phyloP scores from a whole-genome alignment of 139 green algal species.

The Dunaliella sp. region DNA sequence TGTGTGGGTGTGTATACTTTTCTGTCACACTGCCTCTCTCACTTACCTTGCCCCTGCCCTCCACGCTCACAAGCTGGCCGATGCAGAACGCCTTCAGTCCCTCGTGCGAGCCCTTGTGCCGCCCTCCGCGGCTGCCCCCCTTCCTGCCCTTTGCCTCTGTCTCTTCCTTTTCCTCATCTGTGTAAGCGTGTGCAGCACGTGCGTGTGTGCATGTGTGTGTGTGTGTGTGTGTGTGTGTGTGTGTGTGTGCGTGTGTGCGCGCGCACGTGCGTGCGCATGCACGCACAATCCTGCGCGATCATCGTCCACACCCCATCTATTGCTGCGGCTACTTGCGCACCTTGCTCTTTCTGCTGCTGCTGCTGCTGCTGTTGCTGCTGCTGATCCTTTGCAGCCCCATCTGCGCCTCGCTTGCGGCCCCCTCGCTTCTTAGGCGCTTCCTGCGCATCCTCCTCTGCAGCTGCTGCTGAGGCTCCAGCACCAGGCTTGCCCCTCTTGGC shows the following conservation, averaged over 20 bases:
- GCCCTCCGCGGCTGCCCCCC: slow-evolving; percentile 34
- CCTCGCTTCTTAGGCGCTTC: background rate
- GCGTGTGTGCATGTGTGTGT: too few species aligned
- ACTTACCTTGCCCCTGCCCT: slow-evolving; percentile 3
- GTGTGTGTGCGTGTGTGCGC: too few species aligned
- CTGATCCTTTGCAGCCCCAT: background rate
- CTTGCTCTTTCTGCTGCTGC: background rate
- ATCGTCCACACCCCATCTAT: too few species aligned
- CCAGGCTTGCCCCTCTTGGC: background rate
- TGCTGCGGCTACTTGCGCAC: too few species aligned
- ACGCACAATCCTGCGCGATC: too few species aligned
- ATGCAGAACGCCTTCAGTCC: slow-evolving; percentile 76
- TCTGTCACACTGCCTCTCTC: too few species aligned
- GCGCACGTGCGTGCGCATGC: too few species aligned
- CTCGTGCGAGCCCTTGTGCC: slow-evolving; percentile 46
- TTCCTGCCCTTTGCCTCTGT: slow-evolving; percentile 36
- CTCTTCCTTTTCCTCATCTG: slow-evolving; percentile 5
- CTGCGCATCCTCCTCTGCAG: background rate
- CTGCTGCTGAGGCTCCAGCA: background rate
- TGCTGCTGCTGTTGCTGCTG: background rate
- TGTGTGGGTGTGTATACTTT: too few species aligned
- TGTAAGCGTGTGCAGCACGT: too few species aligned
- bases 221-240: too few species aligned
- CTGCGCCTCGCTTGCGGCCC: background rate
- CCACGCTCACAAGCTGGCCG: slow-evolving; percentile 35